phyloP scores from a whole-genome alignment of 345 rosid genomes.

The Eucalyptus albens region DNA sequence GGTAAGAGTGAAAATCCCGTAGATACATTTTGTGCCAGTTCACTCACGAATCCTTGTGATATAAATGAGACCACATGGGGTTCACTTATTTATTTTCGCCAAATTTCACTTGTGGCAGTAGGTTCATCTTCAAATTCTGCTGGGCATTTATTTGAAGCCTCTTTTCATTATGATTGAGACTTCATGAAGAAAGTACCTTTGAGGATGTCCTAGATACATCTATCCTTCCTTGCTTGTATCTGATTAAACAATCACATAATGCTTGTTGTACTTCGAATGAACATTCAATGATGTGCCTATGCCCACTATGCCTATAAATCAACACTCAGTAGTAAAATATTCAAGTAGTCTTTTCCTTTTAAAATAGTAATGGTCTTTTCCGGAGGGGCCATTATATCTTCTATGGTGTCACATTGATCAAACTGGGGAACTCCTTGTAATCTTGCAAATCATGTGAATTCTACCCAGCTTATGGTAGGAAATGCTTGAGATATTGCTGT shows the following conservation, averaged over 20 bases:
- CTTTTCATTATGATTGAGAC: not conserved
- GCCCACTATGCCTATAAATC: not conserved
- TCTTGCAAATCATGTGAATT: not conserved
- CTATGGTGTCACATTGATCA: not conserved
- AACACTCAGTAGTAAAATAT: not conserved
- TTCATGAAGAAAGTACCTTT: not conserved
- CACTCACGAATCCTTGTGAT: not conserved
- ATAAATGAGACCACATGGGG: not conserved
- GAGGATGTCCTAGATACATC: not conserved
- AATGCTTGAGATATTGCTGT: not conserved
- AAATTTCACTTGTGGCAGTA: not conserved
- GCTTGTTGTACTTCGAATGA: not conserved
- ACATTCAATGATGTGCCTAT: not conserved
- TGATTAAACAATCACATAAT: not conserved
- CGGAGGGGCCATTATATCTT: not conserved
- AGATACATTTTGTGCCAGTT: not conserved
- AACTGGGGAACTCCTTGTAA: not conserved
- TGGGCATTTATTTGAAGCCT: not conserved
- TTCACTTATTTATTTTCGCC: not conserved
- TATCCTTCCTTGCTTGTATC: not conserved
- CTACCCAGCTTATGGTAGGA: not conserved
- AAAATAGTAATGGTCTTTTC: not conserved
- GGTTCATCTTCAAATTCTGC: not conserved
- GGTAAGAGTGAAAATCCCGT: conserved; percentile 18
- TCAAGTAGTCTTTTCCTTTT: not conserved